Percentiles rank a stretch among this genome's conserved stretches.
phyloP scores from a whole-genome alignment of 2,329 filamentous ascomycete genomes.

The Balansia obtecta region DNA sequence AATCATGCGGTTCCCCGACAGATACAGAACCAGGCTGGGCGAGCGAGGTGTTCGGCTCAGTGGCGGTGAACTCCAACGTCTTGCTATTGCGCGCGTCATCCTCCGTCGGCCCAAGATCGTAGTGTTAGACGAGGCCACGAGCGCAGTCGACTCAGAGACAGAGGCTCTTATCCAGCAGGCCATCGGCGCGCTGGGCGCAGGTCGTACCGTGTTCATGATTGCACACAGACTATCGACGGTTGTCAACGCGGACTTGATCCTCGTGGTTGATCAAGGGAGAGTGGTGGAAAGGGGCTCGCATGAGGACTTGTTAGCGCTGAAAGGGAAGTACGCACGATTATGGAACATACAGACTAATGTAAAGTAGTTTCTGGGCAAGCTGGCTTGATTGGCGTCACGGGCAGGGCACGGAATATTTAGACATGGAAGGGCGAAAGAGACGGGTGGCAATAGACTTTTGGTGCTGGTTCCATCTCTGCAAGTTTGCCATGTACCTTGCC shows the following conservation, averaged over 20 bases:
- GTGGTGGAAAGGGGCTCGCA: constrained; percentile 41
- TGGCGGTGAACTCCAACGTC: constrained; percentile 37
- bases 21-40: constrained; percentile 34
- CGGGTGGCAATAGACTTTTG: neutral
- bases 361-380: neutral
- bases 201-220: constrained; percentile 38
- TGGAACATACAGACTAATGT: constrained; percentile 33
- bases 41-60: constrained; percentile 36
- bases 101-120: constrained; percentile 17
- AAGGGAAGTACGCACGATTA: constrained; percentile 37
- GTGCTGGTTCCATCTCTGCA: too few relatives aligned
- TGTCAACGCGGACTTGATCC: constrained; percentile 36
- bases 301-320: constrained; percentile 29
- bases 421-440: neutral
- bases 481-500: too few relatives aligned
- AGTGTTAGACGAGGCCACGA: constrained; percentile 38
- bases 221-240: constrained; percentile 30
- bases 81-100: constrained; percentile 31
- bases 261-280: constrained; percentile 38
- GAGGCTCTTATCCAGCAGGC: constrained; percentile 33
- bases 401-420: neutral
- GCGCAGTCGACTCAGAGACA: constrained; percentile 32
- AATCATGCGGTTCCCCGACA: constrained; percentile 44
- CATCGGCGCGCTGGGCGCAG: constrained; percentile 30
- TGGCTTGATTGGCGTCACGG: neutral